These are phyloP conservation scores for Acanthamoeba triangularis DNA, from an alignment of 208 protist genomes.

Conservation along the genomic window DNA sequence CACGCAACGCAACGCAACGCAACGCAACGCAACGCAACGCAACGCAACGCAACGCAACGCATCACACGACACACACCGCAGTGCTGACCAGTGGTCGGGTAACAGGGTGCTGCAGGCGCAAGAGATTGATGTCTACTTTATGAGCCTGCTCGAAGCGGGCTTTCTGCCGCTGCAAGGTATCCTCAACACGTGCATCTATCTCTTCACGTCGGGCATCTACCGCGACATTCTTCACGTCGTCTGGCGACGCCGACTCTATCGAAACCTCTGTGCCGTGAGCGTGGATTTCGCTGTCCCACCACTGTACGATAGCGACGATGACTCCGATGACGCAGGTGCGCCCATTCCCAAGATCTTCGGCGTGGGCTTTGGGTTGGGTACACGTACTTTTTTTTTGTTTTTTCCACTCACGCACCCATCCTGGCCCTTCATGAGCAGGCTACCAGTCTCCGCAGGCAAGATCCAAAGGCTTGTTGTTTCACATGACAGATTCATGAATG, in stretches of 20 bases:
- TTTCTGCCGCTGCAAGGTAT: conserved; percentile 21
- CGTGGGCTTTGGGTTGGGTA: too few relatives aligned
- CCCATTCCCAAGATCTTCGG: too few relatives aligned
- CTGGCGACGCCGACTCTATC: not conserved
- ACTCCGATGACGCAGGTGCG: not conserved
- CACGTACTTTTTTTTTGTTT: too few relatives aligned
- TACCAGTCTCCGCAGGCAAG: too few relatives aligned
- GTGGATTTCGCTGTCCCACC: not conserved
- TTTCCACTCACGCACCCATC: too few relatives aligned
- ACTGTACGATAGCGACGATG: not conserved
- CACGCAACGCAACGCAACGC: not conserved
- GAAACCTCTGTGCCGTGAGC: conserved; percentile 12
- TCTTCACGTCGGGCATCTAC: conserved; percentile 50
- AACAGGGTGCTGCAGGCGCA: not conserved
- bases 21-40: not conserved
- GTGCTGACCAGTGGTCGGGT: too few relatives aligned
- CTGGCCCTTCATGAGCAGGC: too few relatives aligned
- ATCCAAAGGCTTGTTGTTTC: too few relatives aligned
- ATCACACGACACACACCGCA: not conserved
- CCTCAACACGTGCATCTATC: conserved; percentile 32
- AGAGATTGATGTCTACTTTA: not conserved
- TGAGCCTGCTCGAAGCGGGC: conserved; percentile 3
- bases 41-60: not conserved
- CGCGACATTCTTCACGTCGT: conserved; percentile 20
- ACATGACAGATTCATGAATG: too few relatives aligned